Evolutionary conservation across 148 eudicot genomes (phyloP).

Genomic region (Rhododendron williamsianum): DNA sequence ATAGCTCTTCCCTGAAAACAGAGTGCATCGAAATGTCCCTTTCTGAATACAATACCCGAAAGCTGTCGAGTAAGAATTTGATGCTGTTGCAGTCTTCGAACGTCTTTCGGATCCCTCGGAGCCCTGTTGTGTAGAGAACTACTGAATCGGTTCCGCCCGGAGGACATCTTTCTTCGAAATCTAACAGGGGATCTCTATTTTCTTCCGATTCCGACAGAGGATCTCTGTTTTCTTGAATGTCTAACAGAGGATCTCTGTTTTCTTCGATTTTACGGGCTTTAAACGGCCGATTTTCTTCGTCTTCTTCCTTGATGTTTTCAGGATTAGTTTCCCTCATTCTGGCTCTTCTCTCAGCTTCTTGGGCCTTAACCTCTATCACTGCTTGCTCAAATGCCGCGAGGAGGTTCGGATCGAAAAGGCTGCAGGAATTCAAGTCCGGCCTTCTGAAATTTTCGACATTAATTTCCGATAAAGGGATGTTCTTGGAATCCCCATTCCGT

Average conservation of each 20-base stretch:
- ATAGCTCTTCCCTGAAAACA: constrained; percentile 67
- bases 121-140: constrained; percentile 57
- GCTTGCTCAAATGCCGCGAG: constrained; percentile 59
- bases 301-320: constrained; percentile 23
- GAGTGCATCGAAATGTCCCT: constrained; percentile 75
- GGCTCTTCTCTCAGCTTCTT: constrained; percentile 37
- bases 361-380: constrained; percentile 39
- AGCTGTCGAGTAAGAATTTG: constrained; percentile 55
- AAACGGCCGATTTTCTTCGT: neutral
- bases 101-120: constrained; percentile 59
- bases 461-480: constrained; percentile 30
- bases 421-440: constrained; percentile 59
- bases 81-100: constrained; percentile 68
- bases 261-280: constrained; percentile 26
- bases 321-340: constrained; percentile 14
- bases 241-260: neutral
- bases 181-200: constrained; percentile 24
- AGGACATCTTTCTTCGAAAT: constrained; percentile 60
- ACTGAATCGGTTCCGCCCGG: constrained; percentile 58
- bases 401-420: constrained; percentile 71
- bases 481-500: neutral
- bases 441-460: constrained; percentile 37
- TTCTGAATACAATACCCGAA: constrained; percentile 49
- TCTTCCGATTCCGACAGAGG: constrained; percentile 8
- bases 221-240: neutral